Percentiles rank a stretch among this genome's conserved stretches.
These are phyloP conservation scores for Globisporangium megalacanthum DNA, from an alignment of 352 stramenopile genomes.

Conservation along the genomic window DNA sequence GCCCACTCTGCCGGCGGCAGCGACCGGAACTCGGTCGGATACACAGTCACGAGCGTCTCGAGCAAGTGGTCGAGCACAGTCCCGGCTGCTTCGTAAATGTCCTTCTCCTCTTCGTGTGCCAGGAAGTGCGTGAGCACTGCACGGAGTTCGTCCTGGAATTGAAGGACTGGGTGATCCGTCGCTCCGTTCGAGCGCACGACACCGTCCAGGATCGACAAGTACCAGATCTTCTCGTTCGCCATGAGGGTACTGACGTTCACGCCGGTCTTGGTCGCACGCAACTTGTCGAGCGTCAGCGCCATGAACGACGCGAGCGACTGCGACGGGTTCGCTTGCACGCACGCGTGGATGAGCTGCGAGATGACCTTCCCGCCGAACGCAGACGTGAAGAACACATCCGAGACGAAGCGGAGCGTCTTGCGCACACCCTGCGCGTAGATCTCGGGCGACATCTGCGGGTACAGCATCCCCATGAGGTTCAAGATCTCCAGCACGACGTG, in stretches of 20 bases:
- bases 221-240: conserved; percentile 65
- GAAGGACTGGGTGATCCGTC: conserved; percentile 23
- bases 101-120: conserved; percentile 40
- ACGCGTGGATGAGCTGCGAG: conserved; percentile 43
- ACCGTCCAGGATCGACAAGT: conserved; percentile 49
- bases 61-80: conserved; percentile 43
- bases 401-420: conserved; percentile 51
- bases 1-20: conserved; percentile 40
- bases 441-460: conserved; percentile 51
- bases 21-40: conserved; percentile 58
- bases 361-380: conserved; percentile 57
- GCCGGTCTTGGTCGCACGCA: conserved; percentile 27
- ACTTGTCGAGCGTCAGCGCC: conserved; percentile 39
- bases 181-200: conserved; percentile 38
- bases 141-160: conserved; percentile 31
- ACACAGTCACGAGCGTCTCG: conserved; percentile 36
- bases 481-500: conserved; percentile 48
- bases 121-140: conserved; percentile 40
- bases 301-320: conserved; percentile 38
- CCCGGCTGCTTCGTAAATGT: conserved; percentile 46
- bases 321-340: conserved; percentile 35
- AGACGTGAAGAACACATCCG: conserved; percentile 56
- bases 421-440: conserved; percentile 48
- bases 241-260: conserved; percentile 32
- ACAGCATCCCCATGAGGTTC: conserved; percentile 58